phyloP scores from a whole-genome alignment of 164 flowering plant genomes.

The Tetracentron sinense region DNA sequence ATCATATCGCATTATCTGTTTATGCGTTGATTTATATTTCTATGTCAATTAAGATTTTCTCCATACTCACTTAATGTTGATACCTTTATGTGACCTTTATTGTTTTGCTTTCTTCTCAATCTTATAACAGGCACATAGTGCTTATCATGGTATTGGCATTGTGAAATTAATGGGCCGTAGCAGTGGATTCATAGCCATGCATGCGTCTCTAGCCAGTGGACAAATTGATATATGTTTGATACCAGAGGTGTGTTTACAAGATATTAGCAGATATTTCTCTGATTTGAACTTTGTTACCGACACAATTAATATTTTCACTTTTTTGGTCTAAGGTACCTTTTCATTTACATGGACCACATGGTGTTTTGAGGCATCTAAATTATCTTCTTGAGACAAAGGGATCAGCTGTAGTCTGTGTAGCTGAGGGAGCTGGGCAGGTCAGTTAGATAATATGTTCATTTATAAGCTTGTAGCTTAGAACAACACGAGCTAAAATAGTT shows the following conservation, averaged over 20 bases:
- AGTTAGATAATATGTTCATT: too few species aligned
- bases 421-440: constrained; percentile 97
- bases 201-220: constrained; percentile 89
- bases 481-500: too few species aligned
- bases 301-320: neutral
- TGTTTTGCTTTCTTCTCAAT: constrained; percentile 4
- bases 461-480: too few species aligned
- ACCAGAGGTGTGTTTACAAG: constrained; percentile 59
- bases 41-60: neutral
- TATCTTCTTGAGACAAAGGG: constrained; percentile 79
- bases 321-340: constrained; percentile 53
- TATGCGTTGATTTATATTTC: neutral
- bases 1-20: neutral
- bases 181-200: constrained; percentile 97
- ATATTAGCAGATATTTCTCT: neutral
- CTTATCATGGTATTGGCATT: constrained; percentile 88
- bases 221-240: constrained; percentile 88
- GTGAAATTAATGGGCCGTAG: constrained; percentile 95
- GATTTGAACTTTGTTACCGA: neutral
- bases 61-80: neutral
- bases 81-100: neutral
- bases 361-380: constrained; percentile 58
- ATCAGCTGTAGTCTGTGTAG: constrained; percentile 86
- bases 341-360: constrained; percentile 72
- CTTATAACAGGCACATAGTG: constrained; percentile 77